Percentiles rank a stretch among this genome's conserved stretches.
phyloP scores from a whole-genome alignment of 371 early-diverging fungal species.

The Mucor velutinosus region DNA sequence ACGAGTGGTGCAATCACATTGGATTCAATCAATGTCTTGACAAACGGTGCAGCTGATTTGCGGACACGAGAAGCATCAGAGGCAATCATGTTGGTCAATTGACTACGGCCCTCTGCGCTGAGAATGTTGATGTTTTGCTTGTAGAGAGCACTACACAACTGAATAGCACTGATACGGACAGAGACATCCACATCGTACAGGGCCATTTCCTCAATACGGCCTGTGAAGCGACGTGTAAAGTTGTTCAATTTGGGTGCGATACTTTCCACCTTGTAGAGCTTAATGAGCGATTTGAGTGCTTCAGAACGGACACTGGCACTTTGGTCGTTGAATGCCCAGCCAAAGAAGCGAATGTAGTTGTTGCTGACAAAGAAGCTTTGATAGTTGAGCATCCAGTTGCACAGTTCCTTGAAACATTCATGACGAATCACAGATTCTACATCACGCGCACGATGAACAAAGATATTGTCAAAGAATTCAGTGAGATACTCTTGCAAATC shows the following conservation, averaged over 20 bases:
- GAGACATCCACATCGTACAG: constrained; percentile 71
- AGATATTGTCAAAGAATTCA: constrained; percentile 79
- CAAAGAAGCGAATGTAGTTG: constrained; percentile 77
- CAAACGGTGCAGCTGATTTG: constrained; percentile 56
- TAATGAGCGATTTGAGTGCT: constrained; percentile 55
- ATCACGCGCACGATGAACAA: constrained; percentile 90
- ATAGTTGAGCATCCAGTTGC: constrained; percentile 73
- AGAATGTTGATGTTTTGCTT: constrained; percentile 49
- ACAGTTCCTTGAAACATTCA: constrained; percentile 82
- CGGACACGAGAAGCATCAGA: constrained; percentile 41
- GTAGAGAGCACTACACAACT: constrained; percentile 42
- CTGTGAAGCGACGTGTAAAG: constrained; percentile 76
- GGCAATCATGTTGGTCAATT: constrained; percentile 40
- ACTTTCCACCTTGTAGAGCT: constrained; percentile 57
- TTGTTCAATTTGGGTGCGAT: constrained; percentile 56
- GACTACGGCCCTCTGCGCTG: constrained; percentile 35
- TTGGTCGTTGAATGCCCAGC: constrained; percentile 87
- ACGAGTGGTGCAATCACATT: constrained; percentile 48
- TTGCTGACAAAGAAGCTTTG: constrained; percentile 76
- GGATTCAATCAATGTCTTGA: constrained; percentile 48
- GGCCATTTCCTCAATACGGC: constrained; percentile 84
- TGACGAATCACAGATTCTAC: constrained; percentile 81
- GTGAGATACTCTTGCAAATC: constrained; percentile 49
- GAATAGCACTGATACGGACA: constrained; percentile 70
- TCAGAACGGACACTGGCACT: constrained; percentile 67